Evolutionary conservation across 768 basidiomycete species (phyloP).

Genomic region (Leccinum arenicola): DNA sequence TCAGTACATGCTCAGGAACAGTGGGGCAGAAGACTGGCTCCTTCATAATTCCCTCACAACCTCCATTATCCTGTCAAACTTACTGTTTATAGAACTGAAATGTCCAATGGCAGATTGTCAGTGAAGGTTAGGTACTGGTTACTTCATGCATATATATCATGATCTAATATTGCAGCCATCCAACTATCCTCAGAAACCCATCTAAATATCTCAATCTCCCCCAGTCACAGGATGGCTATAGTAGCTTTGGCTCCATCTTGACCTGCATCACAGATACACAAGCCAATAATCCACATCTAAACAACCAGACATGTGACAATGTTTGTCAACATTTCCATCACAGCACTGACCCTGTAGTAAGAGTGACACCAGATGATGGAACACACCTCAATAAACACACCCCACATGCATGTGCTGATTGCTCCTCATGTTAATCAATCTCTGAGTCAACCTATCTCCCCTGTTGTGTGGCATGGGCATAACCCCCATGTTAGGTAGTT

Average conservation of each 20-base stretch:
- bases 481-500: not conserved
- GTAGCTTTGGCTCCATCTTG: slow-evolving; percentile 30
- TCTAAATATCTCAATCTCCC: no score
- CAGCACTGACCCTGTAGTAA: not conserved
- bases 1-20: no score
- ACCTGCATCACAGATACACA: slow-evolving; percentile 42
- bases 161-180: no score
- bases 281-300: slow-evolving; percentile 44
- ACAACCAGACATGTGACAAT: not conserved
- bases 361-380: not conserved
- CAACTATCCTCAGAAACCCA: no score
- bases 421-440: slow-evolving; percentile 40
- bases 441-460: slow-evolving; percentile 36
- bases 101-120: no score
- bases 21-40: no score
- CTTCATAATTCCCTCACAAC: no score
- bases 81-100: no score
- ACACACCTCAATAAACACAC: slow-evolving; percentile 41
- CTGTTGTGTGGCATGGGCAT: slow-evolving; percentile 24
- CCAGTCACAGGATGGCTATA: slow-evolving; percentile 5
- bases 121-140: no score
- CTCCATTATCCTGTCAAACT: no score
- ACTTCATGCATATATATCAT: no score
- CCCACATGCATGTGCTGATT: slow-evolving; percentile 26
- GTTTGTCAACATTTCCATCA: not conserved